Base-by-base conservation (phyloP, 305 asterid species). In the Fraxinus sp. region DNA sequence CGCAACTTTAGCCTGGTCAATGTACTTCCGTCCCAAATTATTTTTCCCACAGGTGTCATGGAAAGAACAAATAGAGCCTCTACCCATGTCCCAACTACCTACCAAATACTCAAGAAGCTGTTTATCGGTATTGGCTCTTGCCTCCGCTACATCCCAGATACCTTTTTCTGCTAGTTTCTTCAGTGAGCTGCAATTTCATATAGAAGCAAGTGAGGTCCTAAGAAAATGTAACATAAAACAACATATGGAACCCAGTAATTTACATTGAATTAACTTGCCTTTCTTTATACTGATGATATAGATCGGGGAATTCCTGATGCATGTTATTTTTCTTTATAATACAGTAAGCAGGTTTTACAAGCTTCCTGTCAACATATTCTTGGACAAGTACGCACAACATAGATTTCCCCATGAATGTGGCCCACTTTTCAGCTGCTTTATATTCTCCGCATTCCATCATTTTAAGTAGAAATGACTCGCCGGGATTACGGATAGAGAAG, bases 81-180 rank as follows among this genome's bases (percentile, higher is more conserved):
- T 68, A 26, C 76, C 33, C 78, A 74, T 41, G 33, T 55, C 72
- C 44, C 79, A 77, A 49, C 77, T 75, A 89, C 98, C 74, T 87
- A 93, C 99, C 97, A 96, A 86, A 91, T 91, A 95, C 86, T 94
- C 96, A 74, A 96, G 92, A 83, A 93, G 95, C 76, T 90, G 90
- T 33, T 83, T 87, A 79, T 96, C 91, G 37, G 92, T 91, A 44
- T 90, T 87, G 13, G 98, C 86, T 87, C 94, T 93, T 49, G 87
- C 88, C 92, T 96, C 99, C 76, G 98, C 98, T 88, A 92, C 72
- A 37, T 93, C 99, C 99, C 99, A 96, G 80, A 92, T 90, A 73
- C 99, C 99, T 85, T 90, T 90, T 89, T 96, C 98, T 37, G 97
- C 99, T 74, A 96, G 93, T 91, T 92, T 94, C 93, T 94, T 96